These are phyloP conservation scores for Thelonectria blattea DNA, from an alignment of 2,329 filamentous ascomycete species.

Conservation along the genomic window DNA sequence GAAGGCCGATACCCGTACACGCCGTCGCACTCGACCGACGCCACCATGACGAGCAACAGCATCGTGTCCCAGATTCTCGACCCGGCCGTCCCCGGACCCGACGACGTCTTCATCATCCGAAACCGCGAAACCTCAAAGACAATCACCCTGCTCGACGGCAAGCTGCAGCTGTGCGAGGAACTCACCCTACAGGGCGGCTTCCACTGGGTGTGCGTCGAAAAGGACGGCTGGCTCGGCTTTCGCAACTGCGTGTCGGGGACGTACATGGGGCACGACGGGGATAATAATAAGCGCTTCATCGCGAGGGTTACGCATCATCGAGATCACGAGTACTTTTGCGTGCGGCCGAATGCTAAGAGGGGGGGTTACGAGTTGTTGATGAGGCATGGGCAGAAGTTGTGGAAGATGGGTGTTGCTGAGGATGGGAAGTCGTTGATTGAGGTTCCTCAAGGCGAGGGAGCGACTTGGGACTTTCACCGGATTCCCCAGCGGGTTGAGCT, in stretches of 20 bases:
- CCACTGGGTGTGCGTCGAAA: slow-evolving; percentile 48
- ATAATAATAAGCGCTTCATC: slow-evolving; percentile 24
- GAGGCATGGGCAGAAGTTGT: slow-evolving; percentile 36
- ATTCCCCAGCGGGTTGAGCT: background rate
- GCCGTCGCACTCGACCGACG: slow-evolving; percentile 21
- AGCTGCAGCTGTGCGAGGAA: slow-evolving; percentile 33
- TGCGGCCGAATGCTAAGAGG: slow-evolving; percentile 32
- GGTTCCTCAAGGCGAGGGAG: slow-evolving; percentile 33
- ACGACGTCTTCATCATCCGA: slow-evolving; percentile 42
- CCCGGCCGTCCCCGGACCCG: slow-evolving; percentile 35
- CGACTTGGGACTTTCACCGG: slow-evolving; percentile 41
- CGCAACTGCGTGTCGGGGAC: slow-evolving; percentile 42
- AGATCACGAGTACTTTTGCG: slow-evolving; percentile 40
- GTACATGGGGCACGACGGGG: slow-evolving; percentile 43
- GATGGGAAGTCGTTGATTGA: slow-evolving; percentile 37
- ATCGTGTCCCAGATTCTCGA: slow-evolving; percentile 1
- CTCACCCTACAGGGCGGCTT: slow-evolving; percentile 30
- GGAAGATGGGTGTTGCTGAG: slow-evolving; percentile 36
- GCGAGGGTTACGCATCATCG: slow-evolving; percentile 35
- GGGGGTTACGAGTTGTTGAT: slow-evolving; percentile 44
- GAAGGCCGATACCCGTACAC: slow-evolving; percentile 27
- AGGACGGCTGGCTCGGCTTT: slow-evolving; percentile 47
- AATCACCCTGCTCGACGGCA: slow-evolving; percentile 41
- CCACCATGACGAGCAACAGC: slow-evolving; percentile 12
- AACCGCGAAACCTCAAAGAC: slow-evolving; percentile 33